Conservation (phyloP, 257 asterid species). For the Gentiana macrophylla region DNA sequence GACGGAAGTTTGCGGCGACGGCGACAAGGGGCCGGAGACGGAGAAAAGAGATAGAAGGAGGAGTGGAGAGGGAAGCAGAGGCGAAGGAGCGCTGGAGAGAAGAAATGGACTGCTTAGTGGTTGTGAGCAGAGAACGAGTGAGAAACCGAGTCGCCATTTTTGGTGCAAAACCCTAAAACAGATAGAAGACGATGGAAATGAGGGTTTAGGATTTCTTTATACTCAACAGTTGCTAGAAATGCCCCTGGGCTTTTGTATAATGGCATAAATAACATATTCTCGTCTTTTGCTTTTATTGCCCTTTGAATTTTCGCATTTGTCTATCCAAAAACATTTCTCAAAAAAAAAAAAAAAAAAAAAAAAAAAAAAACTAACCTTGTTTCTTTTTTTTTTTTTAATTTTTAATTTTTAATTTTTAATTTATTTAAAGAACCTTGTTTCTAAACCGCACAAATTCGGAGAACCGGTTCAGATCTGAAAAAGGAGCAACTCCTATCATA, state of each 20-base stretch:
- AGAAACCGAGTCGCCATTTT: slow-evolving; percentile 60
- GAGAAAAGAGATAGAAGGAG: slow-evolving; percentile 25
- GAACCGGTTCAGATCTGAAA: too few relatives aligned
- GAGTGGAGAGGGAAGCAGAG: slow-evolving; percentile 18
- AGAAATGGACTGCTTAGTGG: slow-evolving; percentile 26
- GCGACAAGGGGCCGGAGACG: slow-evolving; percentile 60
- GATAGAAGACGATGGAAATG: not conserved
- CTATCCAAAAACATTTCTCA: not conserved
- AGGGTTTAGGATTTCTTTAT: slow-evolving; percentile 17
- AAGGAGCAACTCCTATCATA: too few relatives aligned
- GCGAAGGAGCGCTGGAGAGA: slow-evolving; percentile 31
- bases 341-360: too few relatives aligned
- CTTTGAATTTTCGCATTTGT: not conserved
- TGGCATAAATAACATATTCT: not conserved
- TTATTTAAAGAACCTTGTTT: too few relatives aligned
- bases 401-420: too few relatives aligned
- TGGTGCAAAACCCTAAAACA: slow-evolving; percentile 23
- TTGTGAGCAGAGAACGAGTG: slow-evolving; percentile 36
- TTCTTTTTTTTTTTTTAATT: too few relatives aligned
- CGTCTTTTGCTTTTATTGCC: not conserved
- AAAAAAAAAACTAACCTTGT: too few relatives aligned
- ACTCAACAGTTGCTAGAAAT: not conserved
- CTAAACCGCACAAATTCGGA: too few relatives aligned
- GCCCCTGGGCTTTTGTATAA: not conserved
- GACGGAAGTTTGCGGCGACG: slow-evolving; percentile 23